These are phyloP conservation scores for Phialemoniopsis sp. DNA, from an alignment of 2,329 filamentous ascomycete genomes.

Conservation along the genomic window DNA sequence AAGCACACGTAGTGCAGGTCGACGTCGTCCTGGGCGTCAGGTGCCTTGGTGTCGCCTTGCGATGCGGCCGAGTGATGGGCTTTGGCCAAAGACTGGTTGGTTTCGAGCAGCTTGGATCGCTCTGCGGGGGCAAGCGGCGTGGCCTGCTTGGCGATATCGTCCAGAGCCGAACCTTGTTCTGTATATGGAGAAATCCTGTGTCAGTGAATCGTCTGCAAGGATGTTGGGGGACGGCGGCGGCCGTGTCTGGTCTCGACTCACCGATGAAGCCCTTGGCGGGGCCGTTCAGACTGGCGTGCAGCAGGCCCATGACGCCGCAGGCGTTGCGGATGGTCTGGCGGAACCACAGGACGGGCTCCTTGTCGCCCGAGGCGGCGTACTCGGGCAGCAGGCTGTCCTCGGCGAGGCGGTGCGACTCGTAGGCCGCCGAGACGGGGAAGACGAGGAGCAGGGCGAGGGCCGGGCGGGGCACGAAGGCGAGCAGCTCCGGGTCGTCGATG, in stretches of 20 bases:
- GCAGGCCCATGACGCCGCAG: slow-evolving; percentile 82
- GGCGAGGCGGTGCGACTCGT: slow-evolving; percentile 69
- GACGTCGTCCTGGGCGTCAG: slow-evolving; percentile 73
- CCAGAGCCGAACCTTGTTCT: slow-evolving; percentile 53
- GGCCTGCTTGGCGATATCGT: slow-evolving; percentile 64
- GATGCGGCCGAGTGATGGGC: slow-evolving; percentile 77
- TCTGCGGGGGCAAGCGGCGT: slow-evolving; percentile 61
- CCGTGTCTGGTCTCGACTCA: too few species aligned
- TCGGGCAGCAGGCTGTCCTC: slow-evolving; percentile 64
- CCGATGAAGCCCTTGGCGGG: slow-evolving; percentile 59
- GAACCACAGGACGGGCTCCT: slow-evolving; percentile 86
- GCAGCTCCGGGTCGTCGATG: slow-evolving; percentile 78
- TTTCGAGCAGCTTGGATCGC: slow-evolving; percentile 72
- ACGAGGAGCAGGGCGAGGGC: slow-evolving; percentile 86
- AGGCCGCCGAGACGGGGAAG: slow-evolving; percentile 77
- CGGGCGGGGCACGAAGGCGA: slow-evolving; percentile 84
- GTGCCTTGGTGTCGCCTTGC: slow-evolving; percentile 74
- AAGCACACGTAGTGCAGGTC: slow-evolving; percentile 97
- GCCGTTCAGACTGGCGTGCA: slow-evolving; percentile 82
- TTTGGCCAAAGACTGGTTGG: slow-evolving; percentile 67
- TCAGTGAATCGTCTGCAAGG: too few species aligned
- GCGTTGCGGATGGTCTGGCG: slow-evolving; percentile 92
- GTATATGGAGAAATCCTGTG: too few species aligned
- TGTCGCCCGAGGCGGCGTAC: slow-evolving; percentile 64
- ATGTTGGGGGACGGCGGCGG: too few species aligned